Percentiles rank a stretch among this genome's conserved stretches.
Conservation (phyloP, 768 basidiomycete genomes). For the Auricularia sp. region DNA sequence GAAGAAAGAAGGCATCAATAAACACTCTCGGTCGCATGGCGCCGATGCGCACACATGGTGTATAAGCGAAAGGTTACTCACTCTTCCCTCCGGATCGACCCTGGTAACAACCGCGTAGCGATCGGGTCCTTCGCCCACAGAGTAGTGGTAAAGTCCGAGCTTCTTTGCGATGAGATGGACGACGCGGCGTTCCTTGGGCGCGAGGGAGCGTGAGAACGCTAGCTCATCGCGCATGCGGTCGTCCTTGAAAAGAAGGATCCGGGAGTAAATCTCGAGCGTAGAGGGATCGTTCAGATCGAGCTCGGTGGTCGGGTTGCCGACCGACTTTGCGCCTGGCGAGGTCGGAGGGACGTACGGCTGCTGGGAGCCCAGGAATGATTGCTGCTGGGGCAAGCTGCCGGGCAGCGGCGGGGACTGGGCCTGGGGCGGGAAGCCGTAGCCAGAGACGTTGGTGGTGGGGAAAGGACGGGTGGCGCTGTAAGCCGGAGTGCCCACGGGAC, state of each 20-base stretch:
- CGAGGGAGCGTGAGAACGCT: constrained; percentile 83
- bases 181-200: constrained; percentile 76
- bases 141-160: constrained; percentile 90
- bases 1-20: constrained; percentile 4
- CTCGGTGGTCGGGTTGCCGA: constrained; percentile 38
- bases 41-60: neutral
- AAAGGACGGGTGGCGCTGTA: constrained; percentile 2
- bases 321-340: constrained; percentile 53
- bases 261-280: constrained; percentile 93
- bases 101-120: constrained; percentile 91
- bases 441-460: neutral
- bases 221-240: constrained; percentile 96
- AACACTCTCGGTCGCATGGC: neutral
- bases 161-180: constrained; percentile 97
- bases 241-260: constrained; percentile 93
- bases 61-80: constrained; percentile 25
- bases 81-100: constrained; percentile 65
- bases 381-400: neutral
- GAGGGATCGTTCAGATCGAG: constrained; percentile 93
- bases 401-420: constrained; percentile 27
- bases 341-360: constrained; percentile 51
- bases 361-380: constrained; percentile 12
- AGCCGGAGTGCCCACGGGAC: constrained; percentile 40
- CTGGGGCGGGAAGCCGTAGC: constrained; percentile 34
- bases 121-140: constrained; percentile 86